Evolutionary conservation across 306 rosid genomes (phyloP), one percentile per base, ranked within the genome.

Genomic region (Prunus padus): DNA sequence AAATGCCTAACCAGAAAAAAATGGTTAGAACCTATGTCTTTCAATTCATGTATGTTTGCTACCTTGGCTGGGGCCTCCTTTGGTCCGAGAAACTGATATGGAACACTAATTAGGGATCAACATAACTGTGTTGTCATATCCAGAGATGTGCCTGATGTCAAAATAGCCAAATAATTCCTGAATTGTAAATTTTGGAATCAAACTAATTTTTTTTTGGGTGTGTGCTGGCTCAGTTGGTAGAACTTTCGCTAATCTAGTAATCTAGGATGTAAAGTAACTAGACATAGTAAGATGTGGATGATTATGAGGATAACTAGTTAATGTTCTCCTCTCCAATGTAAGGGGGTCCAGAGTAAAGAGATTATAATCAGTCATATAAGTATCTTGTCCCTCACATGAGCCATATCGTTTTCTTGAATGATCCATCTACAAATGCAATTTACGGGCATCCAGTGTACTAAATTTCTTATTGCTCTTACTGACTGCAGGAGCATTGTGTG

Each of bases 401-500:
- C 13, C 54, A 49, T 49, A 49, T 12, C 5, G 20, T 61, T 61
- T 31, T 54, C 64, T 54, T 71, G 20, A 67, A 23, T 20, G 33
- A 23, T 13, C 6, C 47, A 14, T 8, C 40, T 37, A 56, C 12
- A 8, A 9, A 1, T 16, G 23, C 23, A 56, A 3, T 15, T 14
- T 72, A 55, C 18, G 16, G 5, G 22, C 23, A 51, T 52, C 1
- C 4, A 13, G 55, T 71, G 50, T 52, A 11, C 20, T 11, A 20
- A 5, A 13, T 55, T 25, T 40, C 8, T 26, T 7, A 15, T 55
- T 45, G 63, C 44, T 66, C 40, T 26, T 22, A 1, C 11, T 13
- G 42, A 73, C 71, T 76, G 82, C 77, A 95, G 99, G 83, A 81
- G 93, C 81, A 80, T 95, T 64, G 79, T 89, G 60, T 92, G 96